Conservation (phyloP, 164 flowering plant genomes). For the Sextonia rubra region DNA sequence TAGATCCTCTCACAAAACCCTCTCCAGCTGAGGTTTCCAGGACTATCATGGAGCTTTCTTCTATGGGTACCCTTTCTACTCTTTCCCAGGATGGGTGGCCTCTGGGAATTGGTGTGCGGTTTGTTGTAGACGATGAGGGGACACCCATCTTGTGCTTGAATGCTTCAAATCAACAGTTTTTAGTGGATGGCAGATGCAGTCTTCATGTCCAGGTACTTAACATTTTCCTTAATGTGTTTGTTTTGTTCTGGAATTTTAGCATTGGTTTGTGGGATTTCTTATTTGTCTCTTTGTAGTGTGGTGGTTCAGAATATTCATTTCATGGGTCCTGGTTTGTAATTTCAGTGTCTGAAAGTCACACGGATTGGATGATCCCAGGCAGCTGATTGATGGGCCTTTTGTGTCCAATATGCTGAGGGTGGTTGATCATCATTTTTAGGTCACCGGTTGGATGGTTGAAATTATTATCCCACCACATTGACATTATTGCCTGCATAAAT, state of each 20-base stretch:
- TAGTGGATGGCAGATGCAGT: slow-evolving; percentile 45
- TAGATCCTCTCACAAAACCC: slow-evolving; percentile 39
- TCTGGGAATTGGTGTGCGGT: slow-evolving; percentile 63
- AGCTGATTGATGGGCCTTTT: neutral
- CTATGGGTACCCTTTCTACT: slow-evolving; percentile 69
- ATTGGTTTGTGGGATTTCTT: neutral
- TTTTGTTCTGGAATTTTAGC: neutral
- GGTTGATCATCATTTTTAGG: too few species aligned
- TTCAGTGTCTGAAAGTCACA: neutral
- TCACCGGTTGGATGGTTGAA: too few species aligned
- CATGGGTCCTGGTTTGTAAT: neutral
- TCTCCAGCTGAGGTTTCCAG: slow-evolving; percentile 83
- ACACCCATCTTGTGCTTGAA: slow-evolving; percentile 67
- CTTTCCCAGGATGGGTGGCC: slow-evolving; percentile 72
- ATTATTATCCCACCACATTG: too few species aligned
- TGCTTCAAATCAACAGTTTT: slow-evolving; percentile 22
- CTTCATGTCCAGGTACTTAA: slow-evolving; percentile 83
- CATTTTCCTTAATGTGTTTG: neutral
- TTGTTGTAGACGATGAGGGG: slow-evolving; percentile 69
- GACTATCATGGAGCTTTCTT: slow-evolving; percentile 77
- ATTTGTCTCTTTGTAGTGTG: too few species aligned
- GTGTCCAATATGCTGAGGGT: too few species aligned
- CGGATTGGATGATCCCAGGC: neutral
- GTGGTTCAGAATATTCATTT: neutral
- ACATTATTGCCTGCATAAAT: neutral